Conservation (phyloP, 1,139 yeast genomes). For the Saccharomyces hybrid region DNA sequence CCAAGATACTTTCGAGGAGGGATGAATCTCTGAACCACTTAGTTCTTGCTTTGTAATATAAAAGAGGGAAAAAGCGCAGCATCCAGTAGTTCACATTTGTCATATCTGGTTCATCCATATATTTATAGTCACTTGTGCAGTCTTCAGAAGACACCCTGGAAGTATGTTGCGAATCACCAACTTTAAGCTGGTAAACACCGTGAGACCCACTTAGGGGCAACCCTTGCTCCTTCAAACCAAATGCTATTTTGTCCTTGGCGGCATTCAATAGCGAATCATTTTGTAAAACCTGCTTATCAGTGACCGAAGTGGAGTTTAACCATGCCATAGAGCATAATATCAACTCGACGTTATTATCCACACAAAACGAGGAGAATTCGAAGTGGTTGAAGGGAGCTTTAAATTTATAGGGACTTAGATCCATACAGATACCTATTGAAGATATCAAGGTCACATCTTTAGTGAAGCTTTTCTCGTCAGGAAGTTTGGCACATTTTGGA, state of each 20-base stretch:
- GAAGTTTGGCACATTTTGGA: constrained; percentile 8
- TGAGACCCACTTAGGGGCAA: constrained; percentile 24
- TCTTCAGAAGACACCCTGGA: constrained; percentile 8
- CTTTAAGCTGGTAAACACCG: constrained; percentile 18
- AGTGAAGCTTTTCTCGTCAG: constrained; percentile 1
- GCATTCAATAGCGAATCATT: constrained; percentile 2
- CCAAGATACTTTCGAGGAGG: constrained; percentile 6
- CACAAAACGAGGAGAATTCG: constrained; percentile 60
- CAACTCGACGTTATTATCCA: constrained; percentile 42
- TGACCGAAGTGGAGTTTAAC: constrained; percentile 49
- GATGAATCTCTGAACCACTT: constrained; percentile 14
- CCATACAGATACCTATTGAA: constrained; percentile 91
- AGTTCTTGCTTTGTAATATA: constrained; percentile 27
- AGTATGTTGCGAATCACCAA: constrained; percentile 7
- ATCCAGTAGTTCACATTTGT: constrained; percentile 57
- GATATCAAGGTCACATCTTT: constrained; percentile 33
- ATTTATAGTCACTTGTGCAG: constrained; percentile 14
- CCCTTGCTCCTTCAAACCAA: constrained; percentile 10
- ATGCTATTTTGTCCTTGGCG: constrained; percentile 10
- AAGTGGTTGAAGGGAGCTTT: constrained; percentile 66
- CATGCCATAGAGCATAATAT: constrained; percentile 84
- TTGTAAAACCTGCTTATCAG: constrained; percentile 13
- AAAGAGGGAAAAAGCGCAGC: constrained; percentile 57
- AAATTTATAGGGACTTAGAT: constrained; percentile 78
- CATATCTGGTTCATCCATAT: constrained; percentile 33